A percentile compares a stretch with the other conserved stretches of the same genome.
Conservation (phyloP, 1,284 basidiomycete genomes). For the Ganoderma boninense region DNA sequence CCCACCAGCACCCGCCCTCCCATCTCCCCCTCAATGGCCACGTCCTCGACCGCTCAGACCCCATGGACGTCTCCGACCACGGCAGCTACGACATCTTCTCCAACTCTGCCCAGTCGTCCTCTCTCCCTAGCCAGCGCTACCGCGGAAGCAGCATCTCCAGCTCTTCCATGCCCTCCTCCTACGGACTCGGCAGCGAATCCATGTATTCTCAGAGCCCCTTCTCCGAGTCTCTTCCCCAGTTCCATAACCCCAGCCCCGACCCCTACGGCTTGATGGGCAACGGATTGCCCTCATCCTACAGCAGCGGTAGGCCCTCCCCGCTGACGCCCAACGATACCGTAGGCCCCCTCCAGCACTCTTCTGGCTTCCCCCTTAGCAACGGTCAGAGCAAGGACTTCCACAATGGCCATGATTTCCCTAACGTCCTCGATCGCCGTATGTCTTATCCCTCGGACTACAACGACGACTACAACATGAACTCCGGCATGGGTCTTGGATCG, state of each 20-base stretch:
- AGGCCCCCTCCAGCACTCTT: slow-evolving; percentile 59
- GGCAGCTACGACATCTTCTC: slow-evolving; percentile 67
- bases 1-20: slow-evolving; percentile 31
- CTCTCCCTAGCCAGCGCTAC: slow-evolving; percentile 56
- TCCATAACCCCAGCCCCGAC: slow-evolving; percentile 56
- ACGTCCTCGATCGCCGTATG: slow-evolving; percentile 66
- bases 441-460: slow-evolving; percentile 65
- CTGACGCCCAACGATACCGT: slow-evolving; percentile 74
- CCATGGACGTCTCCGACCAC: slow-evolving; percentile 47
- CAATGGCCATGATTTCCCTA: slow-evolving; percentile 52
- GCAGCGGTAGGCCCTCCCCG: slow-evolving; percentile 77
- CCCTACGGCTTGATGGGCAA: slow-evolving; percentile 72
- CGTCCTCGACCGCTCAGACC: slow-evolving; percentile 41
- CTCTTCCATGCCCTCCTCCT: slow-evolving; percentile 63
- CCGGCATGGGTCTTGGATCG: slow-evolving; percentile 51
- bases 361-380: slow-evolving; percentile 56
- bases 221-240: slow-evolving; percentile 64
- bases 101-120: slow-evolving; percentile 43
- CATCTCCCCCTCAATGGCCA: slow-evolving; percentile 41
- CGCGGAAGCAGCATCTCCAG: slow-evolving; percentile 73
- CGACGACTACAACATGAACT: slow-evolving; percentile 64
- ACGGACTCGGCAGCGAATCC: slow-evolving; percentile 58
- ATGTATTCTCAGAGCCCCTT: slow-evolving; percentile 68
- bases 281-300: slow-evolving; percentile 62
- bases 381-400: slow-evolving; percentile 62